Percentiles rank a stretch among this genome's conserved stretches.
phyloP scores from a whole-genome alignment of 2,329 filamentous ascomycete genomes.

The Beauveria caledonica region DNA sequence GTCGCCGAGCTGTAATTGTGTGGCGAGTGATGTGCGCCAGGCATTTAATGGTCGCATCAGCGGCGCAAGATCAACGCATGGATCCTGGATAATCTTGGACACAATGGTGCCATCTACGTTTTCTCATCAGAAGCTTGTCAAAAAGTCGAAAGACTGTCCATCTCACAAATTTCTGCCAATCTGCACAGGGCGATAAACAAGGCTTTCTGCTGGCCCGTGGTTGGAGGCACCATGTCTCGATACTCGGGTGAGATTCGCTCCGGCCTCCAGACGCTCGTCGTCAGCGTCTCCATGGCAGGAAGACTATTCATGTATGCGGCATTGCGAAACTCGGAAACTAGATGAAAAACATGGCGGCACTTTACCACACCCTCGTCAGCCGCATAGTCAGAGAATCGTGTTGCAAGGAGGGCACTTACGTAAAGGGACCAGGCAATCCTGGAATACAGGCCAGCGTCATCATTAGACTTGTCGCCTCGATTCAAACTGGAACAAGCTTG shows the following conservation, averaged over 20 bases:
- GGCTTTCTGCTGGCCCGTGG: background rate
- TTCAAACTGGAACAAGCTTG: background rate
- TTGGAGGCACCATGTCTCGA: background rate
- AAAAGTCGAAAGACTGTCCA: background rate
- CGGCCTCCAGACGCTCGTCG: background rate
- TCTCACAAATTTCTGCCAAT: background rate
- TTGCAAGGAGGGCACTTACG: background rate
- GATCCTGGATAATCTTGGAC: background rate
- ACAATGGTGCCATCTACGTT: background rate
- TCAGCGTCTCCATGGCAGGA: background rate
- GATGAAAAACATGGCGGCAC: background rate
- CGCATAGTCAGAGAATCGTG: background rate
- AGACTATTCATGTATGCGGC: background rate
- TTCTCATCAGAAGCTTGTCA: background rate
- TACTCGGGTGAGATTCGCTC: background rate
- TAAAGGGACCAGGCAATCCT: constrained; percentile 3
- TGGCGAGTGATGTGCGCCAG: constrained; percentile 1
- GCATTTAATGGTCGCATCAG: background rate
- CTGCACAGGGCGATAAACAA: background rate
- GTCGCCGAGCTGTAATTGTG: background rate
- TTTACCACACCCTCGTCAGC: background rate
- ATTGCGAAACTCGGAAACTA: constrained; percentile 3
- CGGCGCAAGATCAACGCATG: background rate
- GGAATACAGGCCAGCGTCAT: background rate
- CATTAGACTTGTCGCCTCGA: background rate